Evolutionary conservation across 345 rosid species (phyloP), one percentile per base, ranked within the genome.

Genomic region (Physaria fendleri): DNA sequence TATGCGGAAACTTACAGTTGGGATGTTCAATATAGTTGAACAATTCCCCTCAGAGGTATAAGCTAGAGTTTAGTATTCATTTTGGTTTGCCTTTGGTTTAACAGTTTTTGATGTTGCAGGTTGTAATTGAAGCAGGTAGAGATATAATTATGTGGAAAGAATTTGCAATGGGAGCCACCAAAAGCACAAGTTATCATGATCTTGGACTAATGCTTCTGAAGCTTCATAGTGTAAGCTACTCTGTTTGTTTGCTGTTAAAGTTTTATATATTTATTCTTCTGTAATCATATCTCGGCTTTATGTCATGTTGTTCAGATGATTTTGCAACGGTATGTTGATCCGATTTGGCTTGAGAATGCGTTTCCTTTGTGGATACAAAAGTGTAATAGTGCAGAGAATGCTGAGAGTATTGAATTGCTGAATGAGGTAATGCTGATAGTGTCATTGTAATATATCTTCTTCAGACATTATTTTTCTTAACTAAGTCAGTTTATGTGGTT

Each of bases 201-300:
- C 85, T 94, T 43, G 97, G 96, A 65, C 76, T 62, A 78, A 87
- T 87, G 96, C 96, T 94, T 65, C 59, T 84, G 81, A 94, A 84
- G 76, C 88, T 94, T 72, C 85, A 87, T 38, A 81, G 55, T 24
- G 97, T 94, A 87, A 77, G 60, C 41, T 66, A 34, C 38, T 64
- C 64, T 63, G 22, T 17, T 48, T 63, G 22, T 17, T 48, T 47
- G 20, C 23, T 56, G 18, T 62, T 21, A 37, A 34, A 20, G 30
- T 27, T 28, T 24, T 6, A 23, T 33, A 28, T 49, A 5, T n/a
- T 22, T 8, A 0, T 25, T 56, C 41, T 56, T 12, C 0, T 48
- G 46, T 49, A 32, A 34, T 33, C 38, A 42, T 64, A 21, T 48
- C 32, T 56, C 5, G 37, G 12, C 10, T 32, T 32, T 56, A 21